Percentiles rank a stretch among this genome's conserved stretches.
Evolutionary conservation across 2,329 filamentous ascomycete genomes (phyloP).

Genomic region (Bertia moriformis): DNA sequence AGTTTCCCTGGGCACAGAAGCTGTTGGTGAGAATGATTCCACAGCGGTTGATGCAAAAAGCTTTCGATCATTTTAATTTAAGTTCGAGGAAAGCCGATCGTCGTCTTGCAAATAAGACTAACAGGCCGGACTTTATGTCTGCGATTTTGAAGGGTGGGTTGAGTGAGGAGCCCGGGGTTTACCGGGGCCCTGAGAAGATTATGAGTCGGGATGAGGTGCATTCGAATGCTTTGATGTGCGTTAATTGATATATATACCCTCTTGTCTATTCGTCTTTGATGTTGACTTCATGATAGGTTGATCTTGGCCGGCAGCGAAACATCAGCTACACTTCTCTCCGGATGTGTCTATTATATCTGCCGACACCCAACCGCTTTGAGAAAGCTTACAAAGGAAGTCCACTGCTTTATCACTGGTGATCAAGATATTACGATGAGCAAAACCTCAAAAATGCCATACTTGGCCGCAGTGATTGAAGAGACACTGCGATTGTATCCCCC

Average conservation of each 20-base stretch:
- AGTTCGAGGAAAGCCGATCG: slow-evolving; percentile 5
- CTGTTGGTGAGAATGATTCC: background rate
- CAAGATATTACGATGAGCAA: background rate
- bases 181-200: background rate
- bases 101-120: background rate
- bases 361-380: background rate
- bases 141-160: background rate
- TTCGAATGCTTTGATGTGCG: background rate
- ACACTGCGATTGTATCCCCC: background rate
- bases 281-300: background rate
- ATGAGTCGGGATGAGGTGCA: background rate
- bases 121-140: background rate
- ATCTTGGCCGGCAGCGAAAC: background rate
- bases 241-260: background rate
- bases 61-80: background rate
- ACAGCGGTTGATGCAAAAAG: background rate
- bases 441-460: background rate
- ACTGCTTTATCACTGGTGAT: background rate
- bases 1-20: background rate
- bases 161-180: background rate
- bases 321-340: background rate
- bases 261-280: background rate
- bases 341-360: background rate
- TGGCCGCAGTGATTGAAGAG: background rate
- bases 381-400: background rate